Evolutionary conservation across 106 monocot species (phyloP), one percentile per base, ranked within the genome.

Genomic region (Phalaenopsis aphrodite): DNA sequence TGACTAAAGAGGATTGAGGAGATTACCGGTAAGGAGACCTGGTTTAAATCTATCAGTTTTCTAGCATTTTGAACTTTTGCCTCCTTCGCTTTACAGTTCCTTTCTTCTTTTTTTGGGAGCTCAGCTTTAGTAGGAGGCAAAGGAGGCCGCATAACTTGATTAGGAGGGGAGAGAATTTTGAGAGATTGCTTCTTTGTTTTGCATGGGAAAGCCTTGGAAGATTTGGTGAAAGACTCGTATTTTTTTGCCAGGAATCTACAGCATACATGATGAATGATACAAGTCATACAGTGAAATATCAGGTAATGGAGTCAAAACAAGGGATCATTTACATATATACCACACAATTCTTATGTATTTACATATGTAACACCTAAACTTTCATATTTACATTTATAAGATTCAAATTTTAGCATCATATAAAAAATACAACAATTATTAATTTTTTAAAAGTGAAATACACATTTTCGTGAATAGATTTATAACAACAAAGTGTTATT

Each of bases 1-100:
- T 67, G 41, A 56, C 11, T 5, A 21, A 81, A 45, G 37, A 76
- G 45, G 19, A 79, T 55, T 46, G 24, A 56, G 5, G 16, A 12
- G 18, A 21, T 87, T 87, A 88, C 93, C 81, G 86, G 90, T 4
- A 83, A 49, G 0, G 87, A 88, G 41, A 81, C 75, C 87, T 88
- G 90, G 76, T 93, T 93, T 77, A 90, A 84, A 66, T 93, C 93
- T 55, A 93, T 71, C 9, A 85, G 49, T 39, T 72, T 45, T 78
- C 84, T 42, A 19, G 80, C 42, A 17, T 55, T 89, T 23, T 78
- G 86, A 48, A 75, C 46, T 47, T 77, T 56, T 80, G 72, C 77
- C 77, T 88, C 85, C 41, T 30, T 83, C 11, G 67, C 49, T 78
- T 65, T 87, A 37, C 79, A 48, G 36, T 75, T 87, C 24, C 64